These are phyloP conservation scores for Neoascochyta sp. DNA, from an alignment of 2,329 filamentous ascomycete species.

Conservation along the genomic window DNA sequence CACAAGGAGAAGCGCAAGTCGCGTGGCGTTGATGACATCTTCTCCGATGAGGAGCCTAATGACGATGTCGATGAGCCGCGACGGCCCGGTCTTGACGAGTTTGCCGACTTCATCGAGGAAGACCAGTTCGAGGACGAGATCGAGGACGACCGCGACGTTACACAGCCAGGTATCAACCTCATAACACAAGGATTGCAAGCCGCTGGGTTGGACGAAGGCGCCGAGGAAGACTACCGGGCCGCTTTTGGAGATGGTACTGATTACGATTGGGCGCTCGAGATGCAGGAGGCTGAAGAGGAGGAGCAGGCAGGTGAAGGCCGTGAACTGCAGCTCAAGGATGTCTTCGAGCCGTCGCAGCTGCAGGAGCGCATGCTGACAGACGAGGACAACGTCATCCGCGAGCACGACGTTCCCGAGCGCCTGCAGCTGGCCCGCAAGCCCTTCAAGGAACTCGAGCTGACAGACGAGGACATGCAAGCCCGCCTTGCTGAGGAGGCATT, in stretches of 20 bases:
- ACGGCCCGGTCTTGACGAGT: slow-evolving; percentile 34
- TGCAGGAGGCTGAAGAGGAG: slow-evolving; percentile 80
- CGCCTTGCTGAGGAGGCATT: slow-evolving; percentile 74
- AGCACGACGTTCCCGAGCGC: slow-evolving; percentile 85
- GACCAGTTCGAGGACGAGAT: slow-evolving; percentile 80
- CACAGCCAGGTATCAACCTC: slow-evolving; percentile 69
- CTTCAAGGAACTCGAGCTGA: slow-evolving; percentile 77
- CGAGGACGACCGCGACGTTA: slow-evolving; percentile 80
- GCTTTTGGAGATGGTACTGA: slow-evolving; percentile 96
- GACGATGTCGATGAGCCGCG: slow-evolving; percentile 48
- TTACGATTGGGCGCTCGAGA: slow-evolving; percentile 88
- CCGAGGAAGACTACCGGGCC: slow-evolving; percentile 90
- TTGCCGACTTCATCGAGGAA: slow-evolving; percentile 86
- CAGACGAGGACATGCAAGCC: slow-evolving; percentile 65
- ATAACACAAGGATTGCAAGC: slow-evolving; percentile 70
- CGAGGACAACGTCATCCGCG: slow-evolving; percentile 86
- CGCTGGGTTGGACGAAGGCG: slow-evolving; percentile 83
- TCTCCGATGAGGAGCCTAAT: slow-evolving; percentile 86
- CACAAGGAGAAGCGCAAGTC: slow-evolving; percentile 65
- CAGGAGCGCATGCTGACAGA: slow-evolving; percentile 93
- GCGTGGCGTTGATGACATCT: slow-evolving; percentile 84
- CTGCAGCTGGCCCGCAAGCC: slow-evolving; percentile 88
- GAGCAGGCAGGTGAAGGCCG: slow-evolving; percentile 75
- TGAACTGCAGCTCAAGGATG: slow-evolving; percentile 88
- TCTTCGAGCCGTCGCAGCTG: slow-evolving; percentile 94